Evolutionary conservation across 306 rosid species (phyloP), one percentile per base, ranked within the genome.

Genomic region (Astragalus glycyphyllos): DNA sequence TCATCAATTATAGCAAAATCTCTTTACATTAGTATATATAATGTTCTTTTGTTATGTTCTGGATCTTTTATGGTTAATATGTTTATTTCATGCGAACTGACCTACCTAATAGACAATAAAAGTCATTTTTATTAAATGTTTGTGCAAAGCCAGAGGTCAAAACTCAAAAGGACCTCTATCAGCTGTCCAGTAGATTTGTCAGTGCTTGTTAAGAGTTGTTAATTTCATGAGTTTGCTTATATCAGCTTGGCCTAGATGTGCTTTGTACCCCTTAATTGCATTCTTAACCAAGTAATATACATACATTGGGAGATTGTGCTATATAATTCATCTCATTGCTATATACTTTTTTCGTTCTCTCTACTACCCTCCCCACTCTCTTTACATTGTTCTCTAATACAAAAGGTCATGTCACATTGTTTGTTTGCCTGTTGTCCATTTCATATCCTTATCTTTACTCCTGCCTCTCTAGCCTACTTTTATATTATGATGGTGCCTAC

Each of bases 371-470:
- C 8, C 26, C 8, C 13, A 8, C 49, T 10, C 41, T 37, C 65
- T 37, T 16, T 16, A 23, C 3, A 23, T 40, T 78, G 38, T 58
- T 63, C 26, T 58, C 46, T 61, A 46, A 47, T 23, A n/a, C 69
- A 68, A 32, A 16, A 65, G 59, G 32, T 48, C 29, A 47, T 40
- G 40, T 58, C 49, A 58, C 57, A 60, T 31, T 56, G 46, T 44
- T 68, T 73, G 71, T 67, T 65, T 71, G 13, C 32, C 53, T 62
- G 38, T 73, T 40, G 56, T 66, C 38, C 68, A 53, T 54, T 62
- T 26, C 13, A 34, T 12, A 45, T 70, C 41, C 53, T 72, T 53
- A 31, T 50, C 15, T 35, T 34, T 8, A 34, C 54, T 44, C 68
- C 70, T 74, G 73, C 59, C 32, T 58, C 51, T 72, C 68, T 37